Base-by-base conservation (phyloP, 2,329 filamentous ascomycete genomes). In the Penicillium sp. region DNA sequence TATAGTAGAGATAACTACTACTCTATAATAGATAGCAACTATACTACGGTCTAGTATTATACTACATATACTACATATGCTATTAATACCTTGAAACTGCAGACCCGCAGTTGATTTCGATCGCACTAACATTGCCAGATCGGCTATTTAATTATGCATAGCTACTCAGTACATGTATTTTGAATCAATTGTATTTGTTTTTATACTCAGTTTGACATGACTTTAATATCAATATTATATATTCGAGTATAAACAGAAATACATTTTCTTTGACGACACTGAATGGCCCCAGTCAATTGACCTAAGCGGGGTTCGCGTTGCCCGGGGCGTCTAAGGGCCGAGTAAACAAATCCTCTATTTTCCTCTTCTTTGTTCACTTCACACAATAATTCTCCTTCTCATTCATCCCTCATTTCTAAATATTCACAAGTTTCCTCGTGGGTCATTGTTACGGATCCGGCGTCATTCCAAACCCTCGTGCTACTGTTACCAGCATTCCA, bases 241-340 rank as follows among this genome's bases (percentile, higher is more conserved):
- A 0, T 12, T n/a, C 21, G 2, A 25, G 9, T 25, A 25, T 35
- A 4, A 37, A 35, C 1, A 12, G 7, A 17, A 10, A 17, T n/a
- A 2, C 15, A 33, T 25, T 41, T 42, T 25, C 38, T 49, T 25
- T 46, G 6, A 46, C 29, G 9, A 23, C 21, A n/a, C 33, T 17
- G 21, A 6, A 27, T 50, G 48, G 31, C 5, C 10, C 4, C 21
- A 17, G 48, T 51, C 21, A 21, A 45, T 31, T 33, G 6, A 52
- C 53, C 21, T 55, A 42, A 50, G 53, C 47, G 47, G 50, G 42
- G 54, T 53, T 48, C 35, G 50, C 35, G 55, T 57, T 57, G 55
- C 55, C 54, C 40, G 42, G 55, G 55, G 42, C 43, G 55, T 33
- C 54, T 49, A 54, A 47, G 25, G 19, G 6, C 37, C 50, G 21